Evolutionary conservation across 805 yeast species (phyloP).

Genomic region (Kluyveromyces siamensis): DNA sequence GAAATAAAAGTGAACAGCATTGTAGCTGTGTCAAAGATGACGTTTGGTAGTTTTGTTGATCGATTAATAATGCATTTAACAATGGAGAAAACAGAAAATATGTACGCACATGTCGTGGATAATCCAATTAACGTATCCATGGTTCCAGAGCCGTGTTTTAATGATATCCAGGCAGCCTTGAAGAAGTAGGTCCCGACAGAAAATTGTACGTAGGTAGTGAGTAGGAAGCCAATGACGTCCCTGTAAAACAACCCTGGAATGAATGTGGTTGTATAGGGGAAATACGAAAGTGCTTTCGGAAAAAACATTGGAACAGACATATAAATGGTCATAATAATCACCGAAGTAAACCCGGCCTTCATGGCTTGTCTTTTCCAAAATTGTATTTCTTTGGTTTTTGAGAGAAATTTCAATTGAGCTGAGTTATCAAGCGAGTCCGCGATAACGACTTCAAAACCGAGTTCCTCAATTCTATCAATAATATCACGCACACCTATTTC

Average conservation of each 20-base stretch:
- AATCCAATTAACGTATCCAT: slow-evolving; percentile 89
- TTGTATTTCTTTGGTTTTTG: slow-evolving; percentile 61
- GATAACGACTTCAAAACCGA: slow-evolving; percentile 46
- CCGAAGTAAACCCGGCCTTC: slow-evolving; percentile 44
- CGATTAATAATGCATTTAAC: slow-evolving; percentile 33
- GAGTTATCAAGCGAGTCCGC: slow-evolving; percentile 43
- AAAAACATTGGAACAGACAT: slow-evolving; percentile 38
- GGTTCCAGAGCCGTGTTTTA: slow-evolving; percentile 64
- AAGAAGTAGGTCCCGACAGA: slow-evolving; percentile 60
- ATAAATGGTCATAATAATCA: slow-evolving; percentile 48
- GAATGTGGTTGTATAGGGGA: slow-evolving; percentile 20
- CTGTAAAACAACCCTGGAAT: slow-evolving; percentile 22
- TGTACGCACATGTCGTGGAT: slow-evolving; percentile 72
- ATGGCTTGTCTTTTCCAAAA: slow-evolving; percentile 58
- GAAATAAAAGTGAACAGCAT: slow-evolving; percentile 81
- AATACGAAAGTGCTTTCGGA: slow-evolving; percentile 25
- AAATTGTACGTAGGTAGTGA: slow-evolving; percentile 56
- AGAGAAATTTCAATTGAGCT: slow-evolving; percentile 59
- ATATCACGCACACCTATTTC: slow-evolving; percentile 56
- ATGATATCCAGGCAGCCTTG: slow-evolving; percentile 52
- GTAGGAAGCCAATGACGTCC: slow-evolving; percentile 51
- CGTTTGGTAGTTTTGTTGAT: slow-evolving; percentile 43
- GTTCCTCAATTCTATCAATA: slow-evolving; percentile 40
- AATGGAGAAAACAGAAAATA: slow-evolving; percentile 63
- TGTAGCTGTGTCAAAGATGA: slow-evolving; percentile 76